A percentile compares a stretch with the other conserved stretches of the same genome.
Conservation (phyloP, 1,284 basidiomycete genomes). For the Apiotrichum mycotoxinovorans region DNA sequence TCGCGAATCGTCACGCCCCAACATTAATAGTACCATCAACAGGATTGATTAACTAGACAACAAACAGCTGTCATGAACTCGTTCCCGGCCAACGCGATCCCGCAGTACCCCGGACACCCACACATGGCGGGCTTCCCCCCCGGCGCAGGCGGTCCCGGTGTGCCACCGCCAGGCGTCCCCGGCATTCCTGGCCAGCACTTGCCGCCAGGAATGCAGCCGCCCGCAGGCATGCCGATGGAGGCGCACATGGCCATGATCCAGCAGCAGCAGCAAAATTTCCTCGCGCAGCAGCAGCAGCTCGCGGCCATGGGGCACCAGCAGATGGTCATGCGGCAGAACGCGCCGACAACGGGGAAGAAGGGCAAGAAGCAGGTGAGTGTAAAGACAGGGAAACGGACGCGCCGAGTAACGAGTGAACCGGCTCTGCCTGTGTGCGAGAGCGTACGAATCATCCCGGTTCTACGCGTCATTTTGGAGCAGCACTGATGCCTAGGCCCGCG, state of each 20-base stretch:
- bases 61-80: constrained; percentile 15
- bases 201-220: constrained; percentile 4
- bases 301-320: constrained; percentile 7
- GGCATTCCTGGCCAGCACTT: background rate
- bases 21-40: too few species aligned
- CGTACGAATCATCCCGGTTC: too few species aligned
- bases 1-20: too few species aligned
- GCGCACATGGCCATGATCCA: constrained; percentile 19
- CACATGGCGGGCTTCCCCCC: constrained; percentile 4
- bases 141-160: background rate
- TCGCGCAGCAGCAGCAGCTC: constrained; percentile 22
- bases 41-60: background rate
- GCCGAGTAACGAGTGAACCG: too few species aligned
- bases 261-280: constrained; percentile 18
- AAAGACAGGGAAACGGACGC: background rate
- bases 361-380: constrained; percentile 7
- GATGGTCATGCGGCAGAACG: constrained; percentile 4
- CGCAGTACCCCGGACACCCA: constrained; percentile 8
- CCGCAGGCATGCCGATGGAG: constrained; percentile 7
- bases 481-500: background rate
- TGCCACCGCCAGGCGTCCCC: background rate
- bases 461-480: background rate
- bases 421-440: too few species aligned
- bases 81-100: constrained; percentile 19
- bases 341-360: background rate